Conservation (phyloP, 2,329 filamentous ascomycete species). For the Colletotrichum somersetense region DNA sequence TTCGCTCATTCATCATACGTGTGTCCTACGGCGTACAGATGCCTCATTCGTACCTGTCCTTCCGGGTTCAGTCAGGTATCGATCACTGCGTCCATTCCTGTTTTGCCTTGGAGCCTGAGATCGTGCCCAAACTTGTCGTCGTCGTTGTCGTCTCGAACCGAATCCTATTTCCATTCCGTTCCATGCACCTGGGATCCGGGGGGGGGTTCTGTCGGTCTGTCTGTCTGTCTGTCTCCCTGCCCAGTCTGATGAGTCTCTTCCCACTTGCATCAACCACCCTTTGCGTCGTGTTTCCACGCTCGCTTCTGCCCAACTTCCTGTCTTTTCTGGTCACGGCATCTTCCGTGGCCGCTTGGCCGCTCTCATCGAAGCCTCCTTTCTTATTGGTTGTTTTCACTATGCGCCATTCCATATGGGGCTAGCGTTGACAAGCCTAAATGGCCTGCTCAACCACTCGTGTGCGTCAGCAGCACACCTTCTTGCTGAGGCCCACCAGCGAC, state of each 20-base stretch:
- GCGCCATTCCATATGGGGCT: background rate
- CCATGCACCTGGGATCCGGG: constrained; percentile 19
- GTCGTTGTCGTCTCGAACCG: constrained; percentile 17
- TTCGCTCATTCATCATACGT: background rate
- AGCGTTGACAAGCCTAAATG: constrained; percentile 28
- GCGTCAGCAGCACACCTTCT: constrained; percentile 36
- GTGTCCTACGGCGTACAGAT: background rate
- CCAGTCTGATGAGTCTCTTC: constrained; percentile 16
- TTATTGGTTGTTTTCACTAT: constrained; percentile 5
- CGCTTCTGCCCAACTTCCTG: constrained; percentile 11
- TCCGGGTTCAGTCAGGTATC: constrained; percentile 23
- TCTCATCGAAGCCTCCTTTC: constrained; percentile 1
- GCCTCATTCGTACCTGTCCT: constrained; percentile 10
- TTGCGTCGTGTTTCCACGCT: background rate
- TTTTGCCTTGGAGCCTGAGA: constrained; percentile 14
- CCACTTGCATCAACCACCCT: constrained; percentile 11
- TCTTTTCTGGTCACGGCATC: constrained; percentile 25
- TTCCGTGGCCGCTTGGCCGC: constrained; percentile 35
- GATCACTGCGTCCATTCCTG: constrained; percentile 31
- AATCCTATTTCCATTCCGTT: constrained; percentile 17
- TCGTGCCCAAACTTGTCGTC: constrained; percentile 13
- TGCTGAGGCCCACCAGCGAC: constrained; percentile 25
- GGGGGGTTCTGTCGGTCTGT: background rate
- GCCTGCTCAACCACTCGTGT: constrained; percentile 28
- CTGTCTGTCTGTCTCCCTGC: constrained; percentile 1